These are phyloP conservation scores for Canavalia gladiata DNA, from an alignment of 306 rosid genomes.

Conservation along the genomic window DNA sequence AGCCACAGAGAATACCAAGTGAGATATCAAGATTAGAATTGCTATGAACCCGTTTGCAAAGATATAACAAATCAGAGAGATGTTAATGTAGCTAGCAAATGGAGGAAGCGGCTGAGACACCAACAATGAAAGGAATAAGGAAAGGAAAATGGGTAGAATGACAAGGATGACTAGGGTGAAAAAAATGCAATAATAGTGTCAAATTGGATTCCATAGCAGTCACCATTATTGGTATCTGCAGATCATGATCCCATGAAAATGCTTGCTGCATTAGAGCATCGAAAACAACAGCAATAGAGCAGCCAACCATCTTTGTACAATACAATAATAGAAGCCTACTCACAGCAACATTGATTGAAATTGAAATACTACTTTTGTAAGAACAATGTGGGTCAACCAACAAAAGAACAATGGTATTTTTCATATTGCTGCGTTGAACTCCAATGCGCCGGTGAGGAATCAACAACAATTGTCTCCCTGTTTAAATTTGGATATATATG, in stretches of 20 bases:
- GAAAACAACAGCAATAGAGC: constrained; percentile 79
- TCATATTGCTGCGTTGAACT: constrained; percentile 71
- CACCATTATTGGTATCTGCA: constrained; percentile 83
- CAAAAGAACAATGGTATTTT: constrained; percentile 79
- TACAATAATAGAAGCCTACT: constrained; percentile 85
- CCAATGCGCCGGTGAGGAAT: constrained; percentile 89
- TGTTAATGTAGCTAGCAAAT: constrained; percentile 68
- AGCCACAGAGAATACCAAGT: constrained; percentile 75
- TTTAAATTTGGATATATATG: constrained; percentile 80
- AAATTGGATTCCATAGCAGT: constrained; percentile 82
- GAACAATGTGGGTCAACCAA: constrained; percentile 99
- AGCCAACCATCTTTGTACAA: constrained; percentile 84
- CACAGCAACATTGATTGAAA: constrained; percentile 77
- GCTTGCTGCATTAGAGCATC: constrained; percentile 94
- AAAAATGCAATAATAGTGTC: constrained; percentile 71
- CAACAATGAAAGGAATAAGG: constrained; percentile 66
- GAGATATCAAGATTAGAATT: constrained; percentile 74
- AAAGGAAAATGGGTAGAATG: constrained; percentile 74
- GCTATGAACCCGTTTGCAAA: constrained; percentile 80
- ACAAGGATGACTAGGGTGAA: constrained; percentile 69
- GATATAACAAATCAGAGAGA: constrained; percentile 83
- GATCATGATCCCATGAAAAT: constrained; percentile 80
- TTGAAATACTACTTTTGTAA: constrained; percentile 70
- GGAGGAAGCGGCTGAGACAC: constrained; percentile 80
- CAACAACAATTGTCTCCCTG: constrained; percentile 80